Evolutionary conservation across 2,329 filamentous ascomycete genomes (phyloP).

Genomic region (Didymella pomorum): DNA sequence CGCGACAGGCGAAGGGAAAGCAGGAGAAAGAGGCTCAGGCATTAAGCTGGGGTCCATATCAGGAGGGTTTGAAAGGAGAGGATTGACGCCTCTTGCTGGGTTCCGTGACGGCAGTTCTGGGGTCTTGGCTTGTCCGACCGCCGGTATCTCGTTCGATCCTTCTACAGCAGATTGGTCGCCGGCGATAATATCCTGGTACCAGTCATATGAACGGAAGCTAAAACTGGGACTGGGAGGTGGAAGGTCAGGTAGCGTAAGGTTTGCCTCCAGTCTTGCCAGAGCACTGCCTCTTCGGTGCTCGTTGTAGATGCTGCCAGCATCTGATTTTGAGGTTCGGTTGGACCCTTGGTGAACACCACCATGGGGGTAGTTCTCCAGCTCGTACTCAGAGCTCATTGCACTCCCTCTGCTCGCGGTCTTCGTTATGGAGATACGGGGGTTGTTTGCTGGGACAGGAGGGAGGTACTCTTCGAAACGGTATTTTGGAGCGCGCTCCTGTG

Average conservation of each 20-base stretch:
- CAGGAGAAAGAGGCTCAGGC: conserved; percentile 27
- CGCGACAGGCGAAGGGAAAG: conserved; percentile 20
- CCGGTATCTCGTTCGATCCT: background rate
- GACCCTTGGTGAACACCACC: conserved; percentile 12
- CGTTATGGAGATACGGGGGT: conserved; percentile 19
- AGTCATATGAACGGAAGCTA: conserved; percentile 38
- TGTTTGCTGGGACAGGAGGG: conserved; percentile 24
- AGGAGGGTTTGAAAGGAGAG: conserved; percentile 21
- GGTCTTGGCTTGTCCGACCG: conserved; percentile 1
- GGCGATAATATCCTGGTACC: conserved; percentile 40
- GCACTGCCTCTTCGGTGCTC: conserved; percentile 20
- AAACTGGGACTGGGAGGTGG: conserved; percentile 36
- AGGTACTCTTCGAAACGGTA: conserved; percentile 38
- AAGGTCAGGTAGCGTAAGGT: conserved; percentile 25
- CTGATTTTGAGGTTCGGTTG: conserved; percentile 13
- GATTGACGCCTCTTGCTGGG: conserved; percentile 26
- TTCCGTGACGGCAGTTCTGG: conserved; percentile 16
- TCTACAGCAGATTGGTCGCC: conserved; percentile 26
- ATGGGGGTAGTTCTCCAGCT: conserved; percentile 29
- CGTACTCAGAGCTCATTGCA: conserved; percentile 29
- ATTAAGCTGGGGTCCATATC: conserved; percentile 14
- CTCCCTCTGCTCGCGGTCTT: conserved; percentile 9
- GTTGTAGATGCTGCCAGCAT: conserved; percentile 10
- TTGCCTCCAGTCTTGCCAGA: conserved; percentile 25
- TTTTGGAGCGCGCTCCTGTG: conserved; percentile 29